phyloP scores from a whole-genome alignment of 2,329 filamentous ascomycete genomes.

The Botrytis sinoallii region DNA sequence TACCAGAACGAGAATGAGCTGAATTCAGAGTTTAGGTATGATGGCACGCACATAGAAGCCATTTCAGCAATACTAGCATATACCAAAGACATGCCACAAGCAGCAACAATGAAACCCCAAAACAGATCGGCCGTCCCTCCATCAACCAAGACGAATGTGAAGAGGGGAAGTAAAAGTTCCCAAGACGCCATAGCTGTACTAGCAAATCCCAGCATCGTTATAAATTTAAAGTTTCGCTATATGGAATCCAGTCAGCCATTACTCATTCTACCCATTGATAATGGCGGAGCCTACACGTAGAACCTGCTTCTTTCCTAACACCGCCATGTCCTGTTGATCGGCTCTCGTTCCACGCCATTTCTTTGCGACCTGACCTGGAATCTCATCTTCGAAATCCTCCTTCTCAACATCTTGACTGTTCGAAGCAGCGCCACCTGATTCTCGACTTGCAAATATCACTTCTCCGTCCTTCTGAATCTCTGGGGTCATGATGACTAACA shows the following conservation, averaged over 20 bases:
- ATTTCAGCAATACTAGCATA: slow-evolving; percentile 31
- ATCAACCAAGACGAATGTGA: slow-evolving; percentile 22
- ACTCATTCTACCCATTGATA: not conserved
- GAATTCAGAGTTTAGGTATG: not conserved
- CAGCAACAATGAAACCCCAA: slow-evolving; percentile 37
- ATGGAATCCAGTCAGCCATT: not conserved
- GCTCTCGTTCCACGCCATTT: slow-evolving; percentile 21
- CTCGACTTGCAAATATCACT: not conserved
- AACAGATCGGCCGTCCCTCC: slow-evolving; percentile 38
- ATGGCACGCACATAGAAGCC: slow-evolving; percentile 30
- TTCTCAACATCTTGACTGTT: slow-evolving; percentile 24
- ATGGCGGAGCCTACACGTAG: slow-evolving; percentile 19
- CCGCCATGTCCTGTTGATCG: slow-evolving; percentile 22
- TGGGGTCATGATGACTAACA: not conserved
- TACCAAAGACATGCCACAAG: slow-evolving; percentile 31
- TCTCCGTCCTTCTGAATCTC: slow-evolving; percentile 2
- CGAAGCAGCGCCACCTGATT: not conserved
- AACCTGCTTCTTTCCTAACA: slow-evolving; percentile 24
- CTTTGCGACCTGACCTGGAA: slow-evolving; percentile 2
- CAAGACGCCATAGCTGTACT: slow-evolving; percentile 44
- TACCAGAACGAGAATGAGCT: not conserved
- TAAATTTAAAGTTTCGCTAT: slow-evolving; percentile 41
- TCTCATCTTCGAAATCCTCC: slow-evolving; percentile 13
- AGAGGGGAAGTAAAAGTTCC: slow-evolving; percentile 40
- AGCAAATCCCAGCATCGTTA: slow-evolving; percentile 43